Evolutionary conservation across 2,329 filamentous ascomycete species (phyloP).

Genomic region (Podosphaera xanthii): DNA sequence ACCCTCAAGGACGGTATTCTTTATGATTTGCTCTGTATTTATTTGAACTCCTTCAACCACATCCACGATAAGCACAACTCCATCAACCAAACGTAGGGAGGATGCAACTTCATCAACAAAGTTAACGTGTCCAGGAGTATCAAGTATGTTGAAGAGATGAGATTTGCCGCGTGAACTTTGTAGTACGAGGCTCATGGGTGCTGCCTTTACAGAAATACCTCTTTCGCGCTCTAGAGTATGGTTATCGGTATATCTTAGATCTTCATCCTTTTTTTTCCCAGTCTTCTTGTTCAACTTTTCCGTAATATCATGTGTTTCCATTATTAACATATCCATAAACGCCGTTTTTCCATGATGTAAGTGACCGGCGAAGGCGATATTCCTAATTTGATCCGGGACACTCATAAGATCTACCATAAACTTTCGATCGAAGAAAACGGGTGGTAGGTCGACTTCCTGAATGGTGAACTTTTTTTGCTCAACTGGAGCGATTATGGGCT

Average conservation of each 20-base stretch:
- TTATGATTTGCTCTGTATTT: conserved; percentile 93
- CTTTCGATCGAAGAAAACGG: conserved; percentile 64
- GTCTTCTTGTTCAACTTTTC: conserved; percentile 59
- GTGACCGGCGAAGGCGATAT: conserved; percentile 78
- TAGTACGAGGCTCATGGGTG: conserved; percentile 83
- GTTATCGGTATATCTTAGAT: conserved; percentile 83
- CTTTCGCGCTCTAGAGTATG: conserved; percentile 75
- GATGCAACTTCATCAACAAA: conserved; percentile 94
- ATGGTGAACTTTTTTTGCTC: conserved; percentile 92
- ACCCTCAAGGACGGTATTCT: conserved; percentile 76
- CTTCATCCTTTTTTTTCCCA: conserved; percentile 65
- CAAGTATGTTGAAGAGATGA: conserved; percentile 80
- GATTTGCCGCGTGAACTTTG: conserved; percentile 82
- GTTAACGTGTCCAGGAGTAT: conserved; percentile 94
- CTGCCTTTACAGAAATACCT: conserved; percentile 75
- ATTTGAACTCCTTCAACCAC: conserved; percentile 98
- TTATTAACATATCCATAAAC: conserved; percentile 93
- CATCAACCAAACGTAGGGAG: conserved; percentile 68
- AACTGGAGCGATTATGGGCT: conserved; percentile 84
- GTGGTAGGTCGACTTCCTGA: conserved; percentile 74
- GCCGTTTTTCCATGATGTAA: conserved; percentile 95
- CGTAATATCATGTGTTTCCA: conserved; percentile 77
- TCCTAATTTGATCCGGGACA: conserved; percentile 82
- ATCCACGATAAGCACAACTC: conserved; percentile 81
- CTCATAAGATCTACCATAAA: conserved; percentile 96